Percentiles rank a stretch among this genome's conserved stretches.
phyloP scores from a whole-genome alignment of 352 stramenopile genomes.

The Globisporangium lucens region DNA sequence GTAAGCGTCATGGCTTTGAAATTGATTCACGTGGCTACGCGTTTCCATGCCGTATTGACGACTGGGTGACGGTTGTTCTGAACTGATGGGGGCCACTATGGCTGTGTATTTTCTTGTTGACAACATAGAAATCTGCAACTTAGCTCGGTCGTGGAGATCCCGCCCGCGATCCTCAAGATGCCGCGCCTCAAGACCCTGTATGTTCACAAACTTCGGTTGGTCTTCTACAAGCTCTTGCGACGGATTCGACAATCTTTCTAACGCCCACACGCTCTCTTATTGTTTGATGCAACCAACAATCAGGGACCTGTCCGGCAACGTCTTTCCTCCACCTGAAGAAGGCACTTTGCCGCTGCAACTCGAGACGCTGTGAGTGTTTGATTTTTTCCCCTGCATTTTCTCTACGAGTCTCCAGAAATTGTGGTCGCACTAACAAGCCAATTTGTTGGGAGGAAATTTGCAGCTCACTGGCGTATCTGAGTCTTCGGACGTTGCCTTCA shows the following conservation, averaged over 20 bases:
- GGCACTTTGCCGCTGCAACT: slow-evolving; percentile 22
- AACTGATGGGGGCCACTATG: no score
- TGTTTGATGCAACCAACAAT: not conserved
- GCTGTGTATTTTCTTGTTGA: not conserved
- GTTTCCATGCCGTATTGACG: no score
- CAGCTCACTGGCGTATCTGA: slow-evolving; percentile 11
- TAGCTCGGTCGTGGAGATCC: slow-evolving; percentile 28
- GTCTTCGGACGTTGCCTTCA: slow-evolving; percentile 14
- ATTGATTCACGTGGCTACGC: not conserved
- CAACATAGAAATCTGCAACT: slow-evolving; percentile 22
- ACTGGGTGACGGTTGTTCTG: not conserved
- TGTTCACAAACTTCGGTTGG: not conserved
- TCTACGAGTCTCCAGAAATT: not conserved
- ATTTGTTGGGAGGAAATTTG: not conserved
- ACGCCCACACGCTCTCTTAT: not conserved
- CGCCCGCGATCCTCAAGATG: slow-evolving; percentile 30
- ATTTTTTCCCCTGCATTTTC: not conserved
- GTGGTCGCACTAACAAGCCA: not conserved
- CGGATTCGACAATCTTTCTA: not conserved
- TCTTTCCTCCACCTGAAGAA: slow-evolving; percentile 18
- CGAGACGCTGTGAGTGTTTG: slow-evolving; percentile 17
- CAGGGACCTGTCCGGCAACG: slow-evolving; percentile 25
- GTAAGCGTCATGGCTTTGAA: slow-evolving; percentile 5
- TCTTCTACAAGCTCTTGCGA: not conserved
- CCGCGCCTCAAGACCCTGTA: slow-evolving; percentile 34